Base-by-base conservation (phyloP, 2,329 filamentous ascomycete genomes). In the Colletotrichum theobromicola region DNA sequence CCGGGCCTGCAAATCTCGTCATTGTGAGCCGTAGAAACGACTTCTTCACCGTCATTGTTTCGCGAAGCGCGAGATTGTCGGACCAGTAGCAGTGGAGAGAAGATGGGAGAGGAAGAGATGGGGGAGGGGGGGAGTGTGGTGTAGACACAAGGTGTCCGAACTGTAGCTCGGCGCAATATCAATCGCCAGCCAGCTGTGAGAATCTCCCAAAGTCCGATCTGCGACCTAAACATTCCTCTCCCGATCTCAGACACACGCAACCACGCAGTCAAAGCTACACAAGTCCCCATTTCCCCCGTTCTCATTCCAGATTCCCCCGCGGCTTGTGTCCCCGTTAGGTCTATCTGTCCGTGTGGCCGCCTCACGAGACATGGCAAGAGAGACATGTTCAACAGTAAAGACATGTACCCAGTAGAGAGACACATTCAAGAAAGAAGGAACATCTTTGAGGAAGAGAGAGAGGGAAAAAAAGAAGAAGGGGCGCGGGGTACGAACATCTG, bases 191-290 rank as follows among this genome's bases (percentile, higher is more conserved):
- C 65, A 61, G 55, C 66, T 30, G 66, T 37, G 34, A 50, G 55
- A 68, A 61, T 34, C 42, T 21, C 30, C 53, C 18, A 24, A 18
- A 34, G 32, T 62, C 60, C 53, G 67, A 71, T 74, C 61, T 66
- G 37, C 53, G n/a, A 66, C 35, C 24, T n/a, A 13, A 37, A 30
- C 53, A 57, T 61, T 60, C 67, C 70, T 46, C 35, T 55, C 30
- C 37, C 53, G 50, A 74, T 74, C 72, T 55, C 50, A 71, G 61
- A 74, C 67, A 65, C 46, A 13, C 12, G 46, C 30, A 53, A 35
- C 30, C 62, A 58, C 62, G 30, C 28, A 34, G 53, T 15, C 21
- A 60, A 30, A 60, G 18, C 26, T 21, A 67, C 50, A n/a, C 50
- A 18, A 24, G 30, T 50, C 13, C 26, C 34, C n/a, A 28, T 50